Evolutionary conservation across 306 rosid species (phyloP).

Genomic region (Calophaca sinica): DNA sequence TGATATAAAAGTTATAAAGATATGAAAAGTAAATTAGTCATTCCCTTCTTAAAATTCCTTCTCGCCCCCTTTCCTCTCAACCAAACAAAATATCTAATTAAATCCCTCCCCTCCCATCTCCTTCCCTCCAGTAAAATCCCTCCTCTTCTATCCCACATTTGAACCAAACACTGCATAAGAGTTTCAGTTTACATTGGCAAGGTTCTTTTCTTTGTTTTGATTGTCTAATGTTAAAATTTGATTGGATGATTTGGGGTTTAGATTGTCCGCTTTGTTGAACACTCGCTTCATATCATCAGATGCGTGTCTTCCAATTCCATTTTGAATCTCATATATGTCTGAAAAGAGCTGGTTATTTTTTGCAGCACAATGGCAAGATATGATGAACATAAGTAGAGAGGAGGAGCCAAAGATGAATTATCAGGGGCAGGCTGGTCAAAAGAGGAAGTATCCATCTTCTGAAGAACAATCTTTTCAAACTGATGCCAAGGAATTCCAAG

Average conservation of each 20-base stretch:
- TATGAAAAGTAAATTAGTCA: too few relatives aligned
- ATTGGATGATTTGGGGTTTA: conserved; percentile 38
- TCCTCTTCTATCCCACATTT: too few relatives aligned
- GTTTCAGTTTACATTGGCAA: too few relatives aligned
- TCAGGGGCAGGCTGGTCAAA: conserved; percentile 63
- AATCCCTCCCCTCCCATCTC: too few relatives aligned
- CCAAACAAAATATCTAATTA: too few relatives aligned
- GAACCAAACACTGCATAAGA: too few relatives aligned
- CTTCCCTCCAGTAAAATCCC: too few relatives aligned
- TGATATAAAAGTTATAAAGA: too few relatives aligned
- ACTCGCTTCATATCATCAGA: conserved; percentile 59
- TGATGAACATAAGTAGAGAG: conserved; percentile 59
- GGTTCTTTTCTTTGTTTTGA: background rate
- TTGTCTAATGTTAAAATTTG: background rate
- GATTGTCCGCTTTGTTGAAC: conserved; percentile 58
- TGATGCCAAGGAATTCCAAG: conserved; percentile 65
- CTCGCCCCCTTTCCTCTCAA: too few relatives aligned
- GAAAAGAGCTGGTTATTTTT: conserved; percentile 35
- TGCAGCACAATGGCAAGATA: conserved; percentile 69
- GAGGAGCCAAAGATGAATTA: conserved; percentile 53
- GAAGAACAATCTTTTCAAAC: too few relatives aligned
- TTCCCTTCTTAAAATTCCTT: too few relatives aligned
- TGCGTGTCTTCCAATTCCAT: conserved; percentile 1
- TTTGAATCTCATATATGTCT: conserved; percentile 35
- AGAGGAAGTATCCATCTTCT: conserved; percentile 80